Evolutionary conservation across 768 basidiomycete species (phyloP).

Genomic region (Cubamyces sp.): DNA sequence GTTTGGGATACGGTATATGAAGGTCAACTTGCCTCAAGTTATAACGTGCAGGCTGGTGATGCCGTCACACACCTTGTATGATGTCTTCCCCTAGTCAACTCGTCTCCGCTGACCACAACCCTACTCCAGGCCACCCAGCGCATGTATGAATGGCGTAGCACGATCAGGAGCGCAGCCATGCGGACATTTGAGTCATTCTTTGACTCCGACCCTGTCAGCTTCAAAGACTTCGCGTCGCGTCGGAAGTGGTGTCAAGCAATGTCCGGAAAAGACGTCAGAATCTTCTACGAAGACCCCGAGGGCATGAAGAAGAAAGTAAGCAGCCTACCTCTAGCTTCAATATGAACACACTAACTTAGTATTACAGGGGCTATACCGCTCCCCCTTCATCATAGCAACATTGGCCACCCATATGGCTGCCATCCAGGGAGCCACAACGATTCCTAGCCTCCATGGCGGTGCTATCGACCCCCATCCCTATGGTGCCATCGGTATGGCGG

Average conservation of each 20-base stretch:
- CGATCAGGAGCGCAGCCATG: not conserved
- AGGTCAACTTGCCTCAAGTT: not conserved
- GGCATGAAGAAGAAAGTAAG: not conserved
- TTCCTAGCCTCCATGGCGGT: not conserved
- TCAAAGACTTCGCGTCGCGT: not conserved
- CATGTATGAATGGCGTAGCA: constrained; percentile 4
- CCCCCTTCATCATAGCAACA: not conserved
- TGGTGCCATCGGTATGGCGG: constrained; percentile 1
- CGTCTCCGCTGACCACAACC: not conserved
- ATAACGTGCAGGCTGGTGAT: not conserved
- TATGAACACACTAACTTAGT: too few relatives aligned
- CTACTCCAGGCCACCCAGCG: not conserved
- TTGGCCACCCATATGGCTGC: not conserved
- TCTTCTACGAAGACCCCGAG: constrained; percentile 5
- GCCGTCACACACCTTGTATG: not conserved
- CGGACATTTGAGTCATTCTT: not conserved
- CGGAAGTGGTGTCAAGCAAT: not conserved
- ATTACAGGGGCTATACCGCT: constrained; percentile 3
- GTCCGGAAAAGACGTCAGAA: not conserved
- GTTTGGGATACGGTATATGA: not conserved
- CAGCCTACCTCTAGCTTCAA: too few relatives aligned
- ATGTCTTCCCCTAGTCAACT: not conserved
- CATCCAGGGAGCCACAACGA: not conserved
- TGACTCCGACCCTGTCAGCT: not conserved
- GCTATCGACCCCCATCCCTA: not conserved